Evolutionary conservation across 1,284 basidiomycete species (phyloP).

Genomic region (Marasmius fiardii): DNA sequence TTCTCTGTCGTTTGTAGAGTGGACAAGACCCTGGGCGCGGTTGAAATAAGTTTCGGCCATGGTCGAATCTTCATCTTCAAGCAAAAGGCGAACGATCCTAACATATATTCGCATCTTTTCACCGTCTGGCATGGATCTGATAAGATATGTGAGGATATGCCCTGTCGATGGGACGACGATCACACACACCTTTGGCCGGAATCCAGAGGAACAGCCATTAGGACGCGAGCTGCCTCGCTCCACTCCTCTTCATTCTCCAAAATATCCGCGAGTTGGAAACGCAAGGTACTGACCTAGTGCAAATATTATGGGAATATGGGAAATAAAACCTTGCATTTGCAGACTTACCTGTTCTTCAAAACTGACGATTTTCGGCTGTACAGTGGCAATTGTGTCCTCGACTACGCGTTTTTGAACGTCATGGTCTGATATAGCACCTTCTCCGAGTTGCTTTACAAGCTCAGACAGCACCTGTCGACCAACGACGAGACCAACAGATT

Average conservation of each 20-base stretch:
- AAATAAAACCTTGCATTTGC: not conserved
- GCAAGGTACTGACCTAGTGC: conserved; percentile 72
- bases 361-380: conserved; percentile 78
- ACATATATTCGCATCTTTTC: conserved; percentile 92
- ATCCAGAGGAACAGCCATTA: conserved; percentile 90
- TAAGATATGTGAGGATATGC: not conserved
- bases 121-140: conserved; percentile 71
- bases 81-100: conserved; percentile 89
- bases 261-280: conserved; percentile 85
- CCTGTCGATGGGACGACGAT: not conserved
- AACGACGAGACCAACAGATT: conserved; percentile 77
- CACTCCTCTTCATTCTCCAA: conserved; percentile 92
- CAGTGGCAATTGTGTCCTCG: conserved; percentile 64
- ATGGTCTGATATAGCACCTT: conserved; percentile 50
- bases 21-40: conserved; percentile 88
- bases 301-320: conserved; percentile 6
- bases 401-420: conserved; percentile 67
- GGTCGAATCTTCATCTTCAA: conserved; percentile 93
- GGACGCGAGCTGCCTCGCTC: conserved; percentile 85
- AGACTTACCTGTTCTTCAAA: conserved; percentile 90
- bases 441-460: conserved; percentile 65
- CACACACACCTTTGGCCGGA: conserved; percentile 78
- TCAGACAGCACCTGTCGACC: conserved; percentile 83
- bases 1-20: conserved; percentile 73
- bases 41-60: conserved; percentile 97